phyloP scores from a whole-genome alignment of 192 early-diverging fungal species.

The Umbelopsis vinacea region DNA sequence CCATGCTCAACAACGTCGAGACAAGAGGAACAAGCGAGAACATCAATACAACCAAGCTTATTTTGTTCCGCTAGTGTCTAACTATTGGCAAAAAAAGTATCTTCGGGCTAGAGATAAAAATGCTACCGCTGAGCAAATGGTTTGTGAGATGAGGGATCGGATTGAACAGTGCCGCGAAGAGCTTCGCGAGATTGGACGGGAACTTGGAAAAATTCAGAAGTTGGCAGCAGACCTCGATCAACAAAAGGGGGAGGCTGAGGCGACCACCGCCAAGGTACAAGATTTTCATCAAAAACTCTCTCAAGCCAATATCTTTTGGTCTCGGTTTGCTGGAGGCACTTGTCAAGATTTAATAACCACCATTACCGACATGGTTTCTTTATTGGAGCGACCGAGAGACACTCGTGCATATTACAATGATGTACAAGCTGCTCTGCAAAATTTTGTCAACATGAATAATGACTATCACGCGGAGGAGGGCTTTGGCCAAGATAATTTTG shows the following conservation, averaged over 20 bases:
- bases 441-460: not conserved
- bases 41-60: conserved; percentile 32
- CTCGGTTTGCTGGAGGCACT: conserved; percentile 8
- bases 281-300: not conserved
- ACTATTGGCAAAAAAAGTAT: conserved; percentile 34
- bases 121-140: conserved; percentile 27
- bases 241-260: conserved; percentile 13
- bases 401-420: conserved; percentile 16
- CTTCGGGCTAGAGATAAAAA: conserved; percentile 33
- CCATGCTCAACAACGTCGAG: conserved; percentile 26
- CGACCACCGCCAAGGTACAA: not conserved
- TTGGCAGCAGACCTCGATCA: not conserved
- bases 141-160: conserved; percentile 22
- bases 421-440: conserved; percentile 8
- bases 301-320: conserved; percentile 24
- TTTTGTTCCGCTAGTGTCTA: conserved; percentile 27
- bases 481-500: conserved; percentile 26
- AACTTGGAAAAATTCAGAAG: conserved; percentile 1
- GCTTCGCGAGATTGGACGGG: conserved; percentile 8
- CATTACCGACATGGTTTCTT: not conserved
- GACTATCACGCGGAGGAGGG: conserved; percentile 27
- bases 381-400: not conserved
- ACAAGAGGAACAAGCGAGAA: conserved; percentile 32
- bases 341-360: conserved; percentile 21
- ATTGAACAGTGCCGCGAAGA: conserved; percentile 22